These are phyloP conservation scores for Pholiota molesta DNA, from an alignment of 768 basidiomycete species.

Conservation along the genomic window DNA sequence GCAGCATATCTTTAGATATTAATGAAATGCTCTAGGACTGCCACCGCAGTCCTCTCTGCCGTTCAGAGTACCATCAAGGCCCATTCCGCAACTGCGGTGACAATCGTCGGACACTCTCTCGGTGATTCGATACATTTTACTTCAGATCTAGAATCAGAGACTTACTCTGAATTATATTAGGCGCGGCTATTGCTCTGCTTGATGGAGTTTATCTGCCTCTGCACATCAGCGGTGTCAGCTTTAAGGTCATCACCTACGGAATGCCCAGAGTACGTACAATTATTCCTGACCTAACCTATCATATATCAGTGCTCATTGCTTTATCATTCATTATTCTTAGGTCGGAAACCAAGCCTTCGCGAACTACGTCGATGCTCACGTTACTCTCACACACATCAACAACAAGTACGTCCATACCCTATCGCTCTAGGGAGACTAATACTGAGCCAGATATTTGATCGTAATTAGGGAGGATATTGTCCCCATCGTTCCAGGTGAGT, in stretches of 20 bases:
- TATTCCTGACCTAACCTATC: slow-evolving; percentile 28
- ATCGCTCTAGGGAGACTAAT: not conserved
- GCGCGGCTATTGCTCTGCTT: slow-evolving; percentile 57
- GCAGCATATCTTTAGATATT: not conserved
- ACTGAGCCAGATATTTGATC: not conserved
- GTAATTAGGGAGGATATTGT: slow-evolving; percentile 41
- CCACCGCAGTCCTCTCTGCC: slow-evolving; percentile 42
- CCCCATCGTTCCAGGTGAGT: slow-evolving; percentile 42
- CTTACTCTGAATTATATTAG: slow-evolving; percentile 20
- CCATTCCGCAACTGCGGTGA: slow-evolving; percentile 39
- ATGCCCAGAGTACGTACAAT: slow-evolving; percentile 41
- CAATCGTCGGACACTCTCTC: slow-evolving; percentile 51
- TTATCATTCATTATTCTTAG: slow-evolving; percentile 20
- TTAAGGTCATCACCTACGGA: slow-evolving; percentile 42
- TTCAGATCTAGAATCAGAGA: too few species aligned
- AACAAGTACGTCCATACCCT: slow-evolving; percentile 41
- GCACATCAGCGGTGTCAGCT: slow-evolving; percentile 43
- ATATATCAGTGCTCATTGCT: not conserved
- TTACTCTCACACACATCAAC: slow-evolving; percentile 59
- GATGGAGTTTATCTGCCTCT: slow-evolving; percentile 59
- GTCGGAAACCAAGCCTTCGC: slow-evolving; percentile 67
- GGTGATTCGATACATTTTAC: slow-evolving; percentile 21
- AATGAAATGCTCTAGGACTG: slow-evolving; percentile 35
- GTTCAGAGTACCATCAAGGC: slow-evolving; percentile 39
- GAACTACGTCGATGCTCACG: slow-evolving; percentile 55